Evolutionary conservation across 2,329 filamentous ascomycete species (phyloP), one percentile per base, ranked within the genome.

Genomic region (Alternaria sp.): DNA sequence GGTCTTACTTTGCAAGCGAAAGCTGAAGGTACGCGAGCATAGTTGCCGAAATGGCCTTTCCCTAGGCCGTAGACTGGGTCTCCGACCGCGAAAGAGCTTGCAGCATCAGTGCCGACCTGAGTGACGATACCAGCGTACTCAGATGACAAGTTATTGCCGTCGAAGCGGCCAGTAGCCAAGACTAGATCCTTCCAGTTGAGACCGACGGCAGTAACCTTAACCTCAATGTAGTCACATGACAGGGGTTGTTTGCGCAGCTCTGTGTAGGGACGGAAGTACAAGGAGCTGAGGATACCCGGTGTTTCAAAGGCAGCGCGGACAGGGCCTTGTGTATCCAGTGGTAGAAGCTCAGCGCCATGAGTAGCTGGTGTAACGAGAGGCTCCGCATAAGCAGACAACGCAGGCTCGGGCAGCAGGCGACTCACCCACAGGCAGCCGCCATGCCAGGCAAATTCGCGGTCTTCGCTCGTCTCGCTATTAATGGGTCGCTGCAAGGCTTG

Each of bases 111-210:
- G 0, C 73, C 73, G 4, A 56, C 13, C 17, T 54, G 50, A 2
- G 61, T 61, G 0, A 75, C 68, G 21, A 67, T 59, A 23, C 74
- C 74, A n/a, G 45, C 49, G 19, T 67, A 59, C 25, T 57, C 54
- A 17, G 54, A 36, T 36, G 32, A 54, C 4, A 54, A 32, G n/a
- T 65, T 58, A n/a, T 68, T 59, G 25, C 28, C 19, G 50, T 74
- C 67, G 11, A 73, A 43, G 7, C 68, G 65, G 5, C 74, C 73
- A 13, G 68, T 51, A 7, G 44, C 57, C 4, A 68, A 21, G 15
- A 28, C 64, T 4, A 74, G 17, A 40, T 75, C 73, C 46, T 72
- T 69, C 57, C 47, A 66, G 57, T 74, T 74, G 13, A 75, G 36
- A 5, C 67, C 72, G 19, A 73, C 47, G 6, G 71, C 71, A 0